Evolutionary conservation across 2,329 filamentous ascomycete species (phyloP).

Genomic region (Pseudomassariella vexata): DNA sequence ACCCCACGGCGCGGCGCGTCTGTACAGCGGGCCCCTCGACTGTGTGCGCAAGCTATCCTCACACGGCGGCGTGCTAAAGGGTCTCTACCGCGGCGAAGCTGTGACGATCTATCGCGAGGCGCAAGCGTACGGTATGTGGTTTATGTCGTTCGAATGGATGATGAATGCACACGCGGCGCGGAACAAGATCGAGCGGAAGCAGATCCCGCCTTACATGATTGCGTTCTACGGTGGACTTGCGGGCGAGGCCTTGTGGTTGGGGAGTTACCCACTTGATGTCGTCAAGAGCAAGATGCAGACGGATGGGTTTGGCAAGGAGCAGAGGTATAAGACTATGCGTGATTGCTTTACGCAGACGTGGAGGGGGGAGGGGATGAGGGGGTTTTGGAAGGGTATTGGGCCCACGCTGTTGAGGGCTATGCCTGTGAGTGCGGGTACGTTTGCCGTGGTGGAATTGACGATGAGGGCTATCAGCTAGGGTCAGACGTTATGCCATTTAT

Average conservation of each 20-base stretch:
- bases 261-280: constrained; percentile 93
- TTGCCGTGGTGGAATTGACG: constrained; percentile 72
- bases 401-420: constrained; percentile 91
- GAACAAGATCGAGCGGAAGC: constrained; percentile 67
- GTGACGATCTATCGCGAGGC: constrained; percentile 87
- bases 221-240: constrained; percentile 89
- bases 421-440: constrained; percentile 97
- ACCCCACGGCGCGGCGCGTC: constrained; percentile 71
- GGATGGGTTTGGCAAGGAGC: constrained; percentile 72
- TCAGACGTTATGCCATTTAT: no score
- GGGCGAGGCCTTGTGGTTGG: constrained; percentile 89
- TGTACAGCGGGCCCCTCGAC: constrained; percentile 83
- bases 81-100: constrained; percentile 79
- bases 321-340: constrained; percentile 75
- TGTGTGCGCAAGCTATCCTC: constrained; percentile 79
- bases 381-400: constrained; percentile 92
- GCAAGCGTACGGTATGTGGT: constrained; percentile 94
- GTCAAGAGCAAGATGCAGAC: constrained; percentile 99
- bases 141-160: constrained; percentile 88
- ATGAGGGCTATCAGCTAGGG: constrained; percentile 51
- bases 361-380: constrained; percentile 66
- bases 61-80: constrained; percentile 60
- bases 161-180: constrained; percentile 85
- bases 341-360: constrained; percentile 85
- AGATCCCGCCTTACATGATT: constrained; percentile 79